These are phyloP conservation scores for Suhomyces wounanorum DNA, from an alignment of 1,139 yeast species.

Conservation along the genomic window DNA sequence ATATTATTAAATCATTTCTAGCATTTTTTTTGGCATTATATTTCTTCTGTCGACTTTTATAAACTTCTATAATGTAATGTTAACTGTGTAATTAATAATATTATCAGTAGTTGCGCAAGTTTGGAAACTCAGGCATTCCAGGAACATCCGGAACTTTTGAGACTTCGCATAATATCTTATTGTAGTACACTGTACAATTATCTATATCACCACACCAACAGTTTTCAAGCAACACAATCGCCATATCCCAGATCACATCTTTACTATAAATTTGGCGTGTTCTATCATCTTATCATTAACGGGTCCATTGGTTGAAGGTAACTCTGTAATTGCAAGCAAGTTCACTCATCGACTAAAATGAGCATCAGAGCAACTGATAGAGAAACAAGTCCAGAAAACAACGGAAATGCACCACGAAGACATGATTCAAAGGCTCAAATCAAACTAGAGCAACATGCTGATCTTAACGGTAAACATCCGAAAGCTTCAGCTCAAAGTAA, in stretches of 20 bases:
- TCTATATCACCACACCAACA: neutral
- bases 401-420: neutral
- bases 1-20: neutral
- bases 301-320: neutral
- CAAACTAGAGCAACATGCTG: neutral
- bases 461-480: neutral
- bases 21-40: constrained; percentile 1
- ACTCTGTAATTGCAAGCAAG: neutral
- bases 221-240: neutral
- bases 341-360: neutral
- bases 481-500: neutral
- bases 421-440: neutral
- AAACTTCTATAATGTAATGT: neutral
- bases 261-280: neutral
- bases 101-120: neutral
- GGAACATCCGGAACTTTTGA: neutral
- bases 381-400: neutral
- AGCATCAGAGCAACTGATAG: neutral
- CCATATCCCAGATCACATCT: neutral
- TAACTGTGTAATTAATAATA: neutral
- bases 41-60: constrained; percentile 1
- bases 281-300: neutral
- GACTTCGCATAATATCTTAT: neutral
- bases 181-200: neutral
- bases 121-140: neutral